These are phyloP conservation scores for Chytriomyces sp. DNA, from an alignment of 192 early-diverging fungal genomes.

Conservation along the genomic window DNA sequence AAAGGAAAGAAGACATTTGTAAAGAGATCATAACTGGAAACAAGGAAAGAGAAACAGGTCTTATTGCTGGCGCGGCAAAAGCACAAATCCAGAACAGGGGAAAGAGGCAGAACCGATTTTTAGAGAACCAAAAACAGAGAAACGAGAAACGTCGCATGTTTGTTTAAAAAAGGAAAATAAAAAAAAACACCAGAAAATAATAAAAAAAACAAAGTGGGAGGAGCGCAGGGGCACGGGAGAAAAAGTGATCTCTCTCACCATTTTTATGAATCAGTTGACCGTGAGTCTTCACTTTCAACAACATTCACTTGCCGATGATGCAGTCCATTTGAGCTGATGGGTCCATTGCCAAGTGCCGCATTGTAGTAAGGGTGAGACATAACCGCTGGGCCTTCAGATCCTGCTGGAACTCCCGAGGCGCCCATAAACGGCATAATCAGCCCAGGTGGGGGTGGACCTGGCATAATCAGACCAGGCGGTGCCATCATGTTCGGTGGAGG, in stretches of 20 bases:
- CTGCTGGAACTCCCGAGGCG: too few species aligned
- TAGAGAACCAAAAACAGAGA: too few species aligned
- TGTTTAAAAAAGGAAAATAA: neutral
- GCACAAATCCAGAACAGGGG: too few species aligned
- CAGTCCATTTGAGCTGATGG: neutral
- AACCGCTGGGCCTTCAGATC: too few species aligned
- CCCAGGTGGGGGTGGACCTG: slow-evolving; percentile 24
- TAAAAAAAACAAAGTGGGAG: neutral
- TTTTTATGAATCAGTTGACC: neutral
- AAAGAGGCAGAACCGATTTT: too few species aligned
- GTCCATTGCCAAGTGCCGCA: neutral
- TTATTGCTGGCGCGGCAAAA: too few species aligned
- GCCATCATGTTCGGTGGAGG: neutral
- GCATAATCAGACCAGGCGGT: neutral
- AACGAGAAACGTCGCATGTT: too few species aligned
- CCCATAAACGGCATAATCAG: slow-evolving; percentile 22
- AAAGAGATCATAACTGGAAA: too few species aligned
- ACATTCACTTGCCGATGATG: neutral
- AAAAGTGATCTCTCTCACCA: neutral
- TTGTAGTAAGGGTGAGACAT: neutral
- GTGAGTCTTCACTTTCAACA: neutral
- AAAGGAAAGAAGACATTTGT: too few species aligned
- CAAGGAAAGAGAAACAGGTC: too few species aligned
- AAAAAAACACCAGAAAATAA: neutral
- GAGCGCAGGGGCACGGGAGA: neutral